Base-by-base conservation (phyloP, 495 filamentous ascomycete species). In the Aspergillus sparsus region DNA sequence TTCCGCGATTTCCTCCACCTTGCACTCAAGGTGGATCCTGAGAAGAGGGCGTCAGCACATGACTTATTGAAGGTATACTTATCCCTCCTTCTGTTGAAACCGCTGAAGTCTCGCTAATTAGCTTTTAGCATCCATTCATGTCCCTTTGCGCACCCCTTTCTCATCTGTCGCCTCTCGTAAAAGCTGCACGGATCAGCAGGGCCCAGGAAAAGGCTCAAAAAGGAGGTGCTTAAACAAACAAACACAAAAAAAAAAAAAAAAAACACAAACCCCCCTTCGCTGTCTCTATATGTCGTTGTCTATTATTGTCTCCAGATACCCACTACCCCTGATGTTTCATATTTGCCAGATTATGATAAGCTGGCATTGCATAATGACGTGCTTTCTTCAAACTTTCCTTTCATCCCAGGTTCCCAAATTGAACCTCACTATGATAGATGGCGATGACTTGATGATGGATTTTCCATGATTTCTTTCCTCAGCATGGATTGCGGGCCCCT, bases 1-100 rank as follows among this genome's bases (percentile, higher is more conserved):
- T 96, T 98, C 79, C 82, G 85, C 60, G 92, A 97, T 69, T 98
- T 97, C 74, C 76, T 98, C 60, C 84, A 89, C 60, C 87, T 93
- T 71, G 92, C 93, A 3, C 79, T 98, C 45, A 94, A 93, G 80
- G 94, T 98, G 4, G 93, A 97, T 62, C 93, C 94, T 7, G 94
- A 98, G 72, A 96, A 96, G 84, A 82, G 94, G 74, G 91, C 93
- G 12, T 96, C 91, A 64, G 94, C 94, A 11, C 89, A 95, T 73
- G 93, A 97, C 75, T 76, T 98, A 35, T 79, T 98, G 66, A 85
- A 89, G 77, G 93, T 97, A 83, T 71, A 85, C 77, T 5, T 53
- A 10, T 21, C 55, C 47, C 36, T 51, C 36, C 21, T 15, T 47
- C 39, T 33, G 36, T 11, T 27, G 39, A 47, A 15, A 34, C 41